Conservation (phyloP, 257 asterid genomes). For the Cordia subcordata region DNA sequence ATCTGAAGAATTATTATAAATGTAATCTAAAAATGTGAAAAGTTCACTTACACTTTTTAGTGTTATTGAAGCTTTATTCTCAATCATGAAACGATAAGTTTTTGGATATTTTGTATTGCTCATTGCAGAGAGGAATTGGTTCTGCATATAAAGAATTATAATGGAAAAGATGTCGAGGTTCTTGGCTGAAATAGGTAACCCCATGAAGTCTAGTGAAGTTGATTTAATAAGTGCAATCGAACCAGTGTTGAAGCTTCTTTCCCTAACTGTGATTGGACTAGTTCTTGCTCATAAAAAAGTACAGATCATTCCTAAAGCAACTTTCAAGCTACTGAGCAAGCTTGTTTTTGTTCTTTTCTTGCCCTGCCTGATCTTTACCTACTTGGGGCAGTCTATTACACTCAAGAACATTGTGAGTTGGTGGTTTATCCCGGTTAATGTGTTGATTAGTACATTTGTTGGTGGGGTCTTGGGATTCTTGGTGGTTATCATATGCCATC, state of each 20-base stretch:
- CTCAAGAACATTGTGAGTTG: slow-evolving; percentile 21
- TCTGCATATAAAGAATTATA: no score
- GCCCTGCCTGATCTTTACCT: slow-evolving; percentile 37
- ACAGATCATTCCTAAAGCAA: slow-evolving; percentile 27
- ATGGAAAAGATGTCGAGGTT: no score
- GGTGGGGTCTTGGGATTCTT: slow-evolving; percentile 33
- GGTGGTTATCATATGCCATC: slow-evolving; percentile 30
- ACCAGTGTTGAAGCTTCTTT: slow-evolving; percentile 34
- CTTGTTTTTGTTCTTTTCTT: slow-evolving; percentile 41
- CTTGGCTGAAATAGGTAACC: no score
- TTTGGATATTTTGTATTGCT: no score
- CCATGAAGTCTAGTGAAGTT: slow-evolving; percentile 14
- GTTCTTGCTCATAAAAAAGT: slow-evolving; percentile 25
- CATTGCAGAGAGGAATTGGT: no score
- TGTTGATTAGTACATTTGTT: slow-evolving; percentile 27
- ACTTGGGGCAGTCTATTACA: slow-evolving; percentile 34
- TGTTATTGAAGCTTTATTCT: no score
- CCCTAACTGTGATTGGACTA: slow-evolving; percentile 26
- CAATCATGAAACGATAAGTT: no score
- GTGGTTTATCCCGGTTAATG: slow-evolving; percentile 46
- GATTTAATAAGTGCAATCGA: slow-evolving; percentile 25
- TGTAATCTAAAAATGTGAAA: no score
- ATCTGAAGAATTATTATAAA: no score
- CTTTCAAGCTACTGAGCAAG: slow-evolving; percentile 42
- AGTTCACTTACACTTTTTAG: no score